Evolutionary conservation across 257 asterid genomes (phyloP).

Genomic region (Forsythia viridissima): DNA sequence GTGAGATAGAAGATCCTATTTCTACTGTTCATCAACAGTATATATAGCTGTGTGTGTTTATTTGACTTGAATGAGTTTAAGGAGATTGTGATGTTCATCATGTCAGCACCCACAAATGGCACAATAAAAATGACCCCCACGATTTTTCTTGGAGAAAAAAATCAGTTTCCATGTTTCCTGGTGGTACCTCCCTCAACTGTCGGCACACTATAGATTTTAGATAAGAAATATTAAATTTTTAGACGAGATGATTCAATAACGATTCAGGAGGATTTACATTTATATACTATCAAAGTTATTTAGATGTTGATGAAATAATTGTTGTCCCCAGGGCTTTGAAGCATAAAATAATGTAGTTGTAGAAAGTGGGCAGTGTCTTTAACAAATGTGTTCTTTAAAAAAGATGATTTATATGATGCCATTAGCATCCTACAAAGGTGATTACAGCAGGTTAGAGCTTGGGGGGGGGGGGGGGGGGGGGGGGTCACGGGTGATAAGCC

Average conservation of each 20-base stretch:
- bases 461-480: background rate
- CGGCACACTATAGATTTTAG: constrained; percentile 25
- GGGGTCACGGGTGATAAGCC: background rate
- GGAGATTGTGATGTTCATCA: constrained; percentile 21
- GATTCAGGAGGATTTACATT: background rate
- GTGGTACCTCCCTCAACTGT: constrained; percentile 39
- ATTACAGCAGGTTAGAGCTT: constrained; percentile 22
- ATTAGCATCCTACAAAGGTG: constrained; percentile 39
- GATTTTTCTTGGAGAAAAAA: constrained; percentile 32
- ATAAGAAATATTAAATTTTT: background rate
- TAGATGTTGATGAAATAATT: constrained; percentile 36
- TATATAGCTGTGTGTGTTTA: background rate
- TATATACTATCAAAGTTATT: background rate
- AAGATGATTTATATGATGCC: constrained; percentile 32
- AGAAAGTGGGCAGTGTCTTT: constrained; percentile 39
- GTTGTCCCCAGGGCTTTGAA: constrained; percentile 50
- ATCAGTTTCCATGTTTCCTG: constrained; percentile 51
- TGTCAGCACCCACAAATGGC: constrained; percentile 17
- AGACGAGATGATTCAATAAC: background rate
- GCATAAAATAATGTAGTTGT: constrained; percentile 42
- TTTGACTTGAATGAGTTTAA: background rate
- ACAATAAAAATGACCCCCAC: constrained; percentile 22
- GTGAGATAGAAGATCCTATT: constrained; percentile 24
- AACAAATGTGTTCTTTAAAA: constrained; percentile 31
- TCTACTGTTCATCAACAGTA: constrained; percentile 10